Evolutionary conservation across 306 rosid species (phyloP).

Genomic region (Rosa multiflora): DNA sequence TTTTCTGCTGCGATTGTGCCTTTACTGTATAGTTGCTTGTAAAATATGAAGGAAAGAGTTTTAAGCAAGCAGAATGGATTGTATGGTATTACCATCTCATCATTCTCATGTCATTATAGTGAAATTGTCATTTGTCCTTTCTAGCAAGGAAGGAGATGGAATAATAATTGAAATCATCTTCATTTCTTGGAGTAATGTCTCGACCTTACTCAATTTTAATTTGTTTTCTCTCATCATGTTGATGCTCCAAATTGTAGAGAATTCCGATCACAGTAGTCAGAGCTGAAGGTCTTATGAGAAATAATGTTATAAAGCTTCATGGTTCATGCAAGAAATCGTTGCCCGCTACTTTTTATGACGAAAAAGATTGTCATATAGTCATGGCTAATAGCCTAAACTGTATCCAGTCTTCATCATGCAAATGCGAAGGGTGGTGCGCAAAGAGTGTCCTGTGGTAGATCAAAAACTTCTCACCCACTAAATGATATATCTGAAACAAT

Average conservation of each 20-base stretch:
- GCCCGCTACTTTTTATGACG: background rate
- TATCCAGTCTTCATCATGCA: background rate
- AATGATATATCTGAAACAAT: background rate
- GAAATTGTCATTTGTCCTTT: background rate
- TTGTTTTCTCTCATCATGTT: background rate
- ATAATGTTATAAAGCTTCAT: background rate
- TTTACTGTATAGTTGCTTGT: slow-evolving; percentile 7
- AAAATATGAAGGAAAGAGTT: background rate
- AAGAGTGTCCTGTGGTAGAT: background rate
- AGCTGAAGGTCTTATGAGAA: background rate
- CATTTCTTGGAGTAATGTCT: background rate
- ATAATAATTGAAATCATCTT: background rate
- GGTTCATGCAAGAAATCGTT: background rate
- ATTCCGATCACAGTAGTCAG: background rate
- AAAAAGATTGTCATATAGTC: background rate
- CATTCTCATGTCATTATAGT: background rate
- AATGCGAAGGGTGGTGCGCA: background rate
- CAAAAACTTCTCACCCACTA: background rate
- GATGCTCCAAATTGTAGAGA: background rate
- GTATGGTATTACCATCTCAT: background rate
- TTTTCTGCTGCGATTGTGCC: background rate
- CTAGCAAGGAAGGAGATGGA: background rate
- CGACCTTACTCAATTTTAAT: background rate
- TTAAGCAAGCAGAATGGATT: background rate
- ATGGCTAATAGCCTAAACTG: background rate